Percentiles rank a stretch among this genome's conserved stretches.
Conservation (phyloP, 768 basidiomycete genomes). For the Phaffia tasmanica region DNA sequence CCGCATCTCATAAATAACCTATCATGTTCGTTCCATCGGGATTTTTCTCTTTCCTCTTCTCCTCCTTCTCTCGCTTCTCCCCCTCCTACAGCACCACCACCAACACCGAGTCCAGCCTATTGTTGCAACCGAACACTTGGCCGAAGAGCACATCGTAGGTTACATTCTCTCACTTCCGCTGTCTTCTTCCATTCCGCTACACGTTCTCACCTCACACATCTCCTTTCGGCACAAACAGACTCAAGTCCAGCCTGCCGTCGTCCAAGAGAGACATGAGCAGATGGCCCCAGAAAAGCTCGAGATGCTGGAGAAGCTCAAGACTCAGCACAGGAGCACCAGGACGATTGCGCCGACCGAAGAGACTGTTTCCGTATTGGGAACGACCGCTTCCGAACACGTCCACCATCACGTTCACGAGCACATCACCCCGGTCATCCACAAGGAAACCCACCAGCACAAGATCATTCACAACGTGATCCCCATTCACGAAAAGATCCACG, state of each 20-base stretch:
- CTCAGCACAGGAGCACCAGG: slow-evolving; percentile 32
- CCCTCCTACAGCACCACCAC: slow-evolving; percentile 12
- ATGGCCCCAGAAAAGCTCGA: slow-evolving; percentile 35
- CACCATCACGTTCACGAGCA: slow-evolving; percentile 32
- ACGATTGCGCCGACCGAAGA: slow-evolving; percentile 26
- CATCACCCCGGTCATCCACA: slow-evolving; percentile 39
- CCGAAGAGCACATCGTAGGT: too few relatives aligned
- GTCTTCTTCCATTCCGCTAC: too few relatives aligned
- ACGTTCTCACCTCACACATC: too few relatives aligned
- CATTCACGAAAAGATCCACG: slow-evolving; percentile 35
- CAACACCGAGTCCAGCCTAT: slow-evolving; percentile 40
- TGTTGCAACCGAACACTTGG: slow-evolving; percentile 24
- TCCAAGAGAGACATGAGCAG: slow-evolving; percentile 36
- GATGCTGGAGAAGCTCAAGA: slow-evolving; percentile 36
- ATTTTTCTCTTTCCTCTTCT: too few relatives aligned
- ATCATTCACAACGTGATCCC: slow-evolving; percentile 38
- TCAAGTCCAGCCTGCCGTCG: slow-evolving; percentile 32
- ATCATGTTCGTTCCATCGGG: too few relatives aligned
- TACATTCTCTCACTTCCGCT: too few relatives aligned
- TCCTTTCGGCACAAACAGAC: slow-evolving; percentile 34
- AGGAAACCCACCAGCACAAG: slow-evolving; percentile 39
- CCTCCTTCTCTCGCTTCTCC: too few relatives aligned
- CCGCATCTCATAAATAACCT: too few relatives aligned
- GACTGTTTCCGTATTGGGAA: slow-evolving; percentile 31
- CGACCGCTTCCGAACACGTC: slow-evolving; percentile 35